A percentile compares a stretch with the other conserved stretches of the same genome.
Evolutionary conservation across 176 grass and related monocot species (phyloP).

Genomic region (Oryza nivara): DNA sequence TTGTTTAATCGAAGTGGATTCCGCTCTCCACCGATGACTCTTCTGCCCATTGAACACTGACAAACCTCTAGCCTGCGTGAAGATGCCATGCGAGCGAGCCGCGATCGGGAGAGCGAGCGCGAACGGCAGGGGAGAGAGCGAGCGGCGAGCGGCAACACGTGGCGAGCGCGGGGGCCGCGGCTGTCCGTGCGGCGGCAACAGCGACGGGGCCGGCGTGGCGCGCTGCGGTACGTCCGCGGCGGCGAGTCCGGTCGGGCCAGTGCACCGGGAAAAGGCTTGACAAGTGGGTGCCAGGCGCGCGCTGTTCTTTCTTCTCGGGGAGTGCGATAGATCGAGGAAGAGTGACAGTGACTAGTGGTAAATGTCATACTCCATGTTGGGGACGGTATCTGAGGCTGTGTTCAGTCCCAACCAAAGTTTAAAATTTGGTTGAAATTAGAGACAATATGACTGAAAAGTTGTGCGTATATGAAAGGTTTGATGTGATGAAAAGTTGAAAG

Average conservation of each 20-base stretch:
- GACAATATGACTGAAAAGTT: no score
- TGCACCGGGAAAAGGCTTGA: not conserved
- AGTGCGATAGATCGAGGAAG: not conserved
- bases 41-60: not conserved
- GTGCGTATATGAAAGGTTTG: no score
- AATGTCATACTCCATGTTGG: not conserved
- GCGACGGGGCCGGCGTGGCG: conserved; percentile 29
- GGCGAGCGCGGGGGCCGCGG: not conserved
- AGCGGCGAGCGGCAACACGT: not conserved
- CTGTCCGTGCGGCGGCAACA: not conserved
- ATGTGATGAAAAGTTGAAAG: no score
- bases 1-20: conserved; percentile 28
- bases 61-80: not conserved
- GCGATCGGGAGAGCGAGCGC: no score
- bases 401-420: no score
- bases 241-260: not conserved
- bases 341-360: not conserved
- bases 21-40: not conserved
- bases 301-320: not conserved
- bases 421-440: no score
- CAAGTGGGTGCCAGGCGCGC: conserved; percentile 14
- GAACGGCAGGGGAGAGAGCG: no score
- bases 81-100: no score
- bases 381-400: not conserved
- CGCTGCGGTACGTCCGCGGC: not conserved